Percentiles rank a stretch among this genome's conserved stretches.
phyloP scores from a whole-genome alignment of 768 basidiomycete genomes.

The Tremella yokohamensis region DNA sequence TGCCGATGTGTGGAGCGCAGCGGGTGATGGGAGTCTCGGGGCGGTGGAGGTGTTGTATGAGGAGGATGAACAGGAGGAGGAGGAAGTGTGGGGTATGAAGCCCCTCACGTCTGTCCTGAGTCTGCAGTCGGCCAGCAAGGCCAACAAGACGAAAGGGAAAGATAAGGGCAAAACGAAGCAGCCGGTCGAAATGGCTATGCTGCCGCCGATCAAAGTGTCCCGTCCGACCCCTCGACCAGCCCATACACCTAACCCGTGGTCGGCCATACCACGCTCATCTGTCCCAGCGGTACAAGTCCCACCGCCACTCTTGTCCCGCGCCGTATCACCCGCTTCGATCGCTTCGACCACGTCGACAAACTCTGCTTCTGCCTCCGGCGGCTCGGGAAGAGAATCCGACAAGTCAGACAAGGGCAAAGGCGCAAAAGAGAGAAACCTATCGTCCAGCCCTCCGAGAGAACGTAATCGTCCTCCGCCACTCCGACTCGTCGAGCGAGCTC shows the following conservation, averaged over 20 bases:
- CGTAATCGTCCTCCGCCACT: slow-evolving; percentile 5
- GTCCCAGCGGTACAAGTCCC: background rate
- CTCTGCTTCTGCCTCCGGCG: too few species aligned
- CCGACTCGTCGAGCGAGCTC: too few species aligned
- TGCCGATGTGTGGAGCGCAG: slow-evolving; percentile 4
- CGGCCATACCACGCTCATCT: too few species aligned
- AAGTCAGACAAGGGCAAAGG: too few species aligned
- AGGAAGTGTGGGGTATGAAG: slow-evolving; percentile 35
- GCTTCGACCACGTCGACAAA: too few species aligned
- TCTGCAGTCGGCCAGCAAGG: slow-evolving; percentile 6
- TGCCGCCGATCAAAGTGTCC: background rate
- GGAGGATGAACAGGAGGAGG: slow-evolving; percentile 6
- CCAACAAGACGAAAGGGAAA: too few species aligned
- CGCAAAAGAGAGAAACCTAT: too few species aligned
- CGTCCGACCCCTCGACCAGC: background rate
- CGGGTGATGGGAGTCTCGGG: background rate
- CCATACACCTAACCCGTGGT: background rate
- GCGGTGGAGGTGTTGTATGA: slow-evolving; percentile 7
- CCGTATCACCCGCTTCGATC: too few species aligned
- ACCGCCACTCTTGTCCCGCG: background rate
- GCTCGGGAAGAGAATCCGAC: too few species aligned
- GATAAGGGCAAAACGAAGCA: too few species aligned
- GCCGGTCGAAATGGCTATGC: too few species aligned
- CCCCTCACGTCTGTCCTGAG: slow-evolving; percentile 30
- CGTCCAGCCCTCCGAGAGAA: background rate